A percentile compares a stretch with the other conserved stretches of the same genome.
Evolutionary conservation across 2,329 filamentous ascomycete species (phyloP).

Genomic region (Colletotrichum lindemuthianum): DNA sequence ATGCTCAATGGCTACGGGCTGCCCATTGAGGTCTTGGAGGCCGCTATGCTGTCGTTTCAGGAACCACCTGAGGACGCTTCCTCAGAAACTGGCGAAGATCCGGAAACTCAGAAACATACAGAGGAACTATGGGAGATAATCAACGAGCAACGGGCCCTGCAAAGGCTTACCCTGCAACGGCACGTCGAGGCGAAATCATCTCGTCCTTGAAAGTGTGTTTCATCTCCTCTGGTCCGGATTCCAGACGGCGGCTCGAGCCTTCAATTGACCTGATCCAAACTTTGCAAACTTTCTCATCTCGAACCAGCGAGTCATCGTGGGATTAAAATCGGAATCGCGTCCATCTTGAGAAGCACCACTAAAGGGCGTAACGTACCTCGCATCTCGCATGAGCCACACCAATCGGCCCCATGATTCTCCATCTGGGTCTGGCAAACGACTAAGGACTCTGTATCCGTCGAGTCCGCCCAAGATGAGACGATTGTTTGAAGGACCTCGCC

Average conservation of each 20-base stretch:
- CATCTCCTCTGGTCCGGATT: constrained; percentile 18
- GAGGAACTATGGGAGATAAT: constrained; percentile 52
- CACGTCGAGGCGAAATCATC: constrained; percentile 42
- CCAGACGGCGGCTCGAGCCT: constrained; percentile 33
- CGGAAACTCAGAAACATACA: constrained; percentile 42
- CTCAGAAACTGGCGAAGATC: constrained; percentile 38
- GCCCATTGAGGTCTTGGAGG: constrained; percentile 56
- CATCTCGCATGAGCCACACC: constrained; percentile 28
- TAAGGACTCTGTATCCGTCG: constrained; percentile 6
- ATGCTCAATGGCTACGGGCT: constrained; percentile 60
- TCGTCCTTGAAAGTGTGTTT: constrained; percentile 28
- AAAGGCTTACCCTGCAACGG: constrained; percentile 45
- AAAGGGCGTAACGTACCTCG: constrained; percentile 6
- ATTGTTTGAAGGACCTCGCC: constrained; percentile 25
- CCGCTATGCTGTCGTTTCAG: constrained; percentile 58
- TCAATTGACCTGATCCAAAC: constrained; percentile 36
- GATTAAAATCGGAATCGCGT: constrained; percentile 15
- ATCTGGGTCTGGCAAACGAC: constrained; percentile 18
- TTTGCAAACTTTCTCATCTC: constrained; percentile 6
- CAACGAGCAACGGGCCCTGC: constrained; percentile 48
- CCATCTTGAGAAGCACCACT: constrained; percentile 17
- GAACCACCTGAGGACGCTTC: constrained; percentile 44
- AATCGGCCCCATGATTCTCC: constrained; percentile 19
- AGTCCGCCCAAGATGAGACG: constrained; percentile 17
- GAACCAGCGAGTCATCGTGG: constrained; percentile 23